Conservation (phyloP, 805 yeast genomes). For the Pichia exigua region DNA sequence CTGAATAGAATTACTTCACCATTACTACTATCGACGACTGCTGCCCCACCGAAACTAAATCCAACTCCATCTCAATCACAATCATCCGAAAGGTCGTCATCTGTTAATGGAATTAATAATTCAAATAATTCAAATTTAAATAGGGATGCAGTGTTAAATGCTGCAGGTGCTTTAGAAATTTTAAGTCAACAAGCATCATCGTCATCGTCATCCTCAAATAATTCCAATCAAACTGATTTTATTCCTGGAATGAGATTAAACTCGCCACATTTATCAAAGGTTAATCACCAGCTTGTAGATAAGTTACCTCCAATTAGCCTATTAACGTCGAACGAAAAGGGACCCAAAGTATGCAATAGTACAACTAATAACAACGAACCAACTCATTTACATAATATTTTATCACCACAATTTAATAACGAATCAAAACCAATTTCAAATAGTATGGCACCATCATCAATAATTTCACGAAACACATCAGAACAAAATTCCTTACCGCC, state of each 20-base stretch:
- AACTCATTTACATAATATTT: slow-evolving; percentile 11
- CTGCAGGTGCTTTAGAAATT: slow-evolving; percentile 35
- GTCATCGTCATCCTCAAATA: slow-evolving; percentile 8
- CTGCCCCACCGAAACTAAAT: slow-evolving; percentile 28
- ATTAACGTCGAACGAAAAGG: slow-evolving; percentile 7
- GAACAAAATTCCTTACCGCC: neutral
- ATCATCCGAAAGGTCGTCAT: slow-evolving; percentile 27
- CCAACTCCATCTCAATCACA: slow-evolving; percentile 28
- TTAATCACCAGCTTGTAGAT: slow-evolving; percentile 3
- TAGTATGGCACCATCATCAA: neutral
- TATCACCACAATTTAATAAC: slow-evolving; percentile 4
- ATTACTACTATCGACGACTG: slow-evolving; percentile 43
- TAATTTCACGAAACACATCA: neutral
- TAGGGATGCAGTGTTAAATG: slow-evolving; percentile 29
- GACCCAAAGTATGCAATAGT: slow-evolving; percentile 2
- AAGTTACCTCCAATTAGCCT: slow-evolving; percentile 23
- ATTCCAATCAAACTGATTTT: slow-evolving; percentile 17
- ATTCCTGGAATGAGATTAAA: slow-evolving; percentile 29
- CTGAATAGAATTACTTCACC: slow-evolving; percentile 60
- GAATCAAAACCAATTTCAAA: neutral
- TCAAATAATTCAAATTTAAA: slow-evolving; percentile 11
- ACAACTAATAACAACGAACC: slow-evolving; percentile 7
- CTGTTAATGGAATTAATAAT: slow-evolving; percentile 12
- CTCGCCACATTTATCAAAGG: slow-evolving; percentile 8
- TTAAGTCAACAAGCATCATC: slow-evolving; percentile 27